Evolutionary conservation across 768 basidiomycete genomes (phyloP).

Genomic region (Boletus rubroflammeus): DNA sequence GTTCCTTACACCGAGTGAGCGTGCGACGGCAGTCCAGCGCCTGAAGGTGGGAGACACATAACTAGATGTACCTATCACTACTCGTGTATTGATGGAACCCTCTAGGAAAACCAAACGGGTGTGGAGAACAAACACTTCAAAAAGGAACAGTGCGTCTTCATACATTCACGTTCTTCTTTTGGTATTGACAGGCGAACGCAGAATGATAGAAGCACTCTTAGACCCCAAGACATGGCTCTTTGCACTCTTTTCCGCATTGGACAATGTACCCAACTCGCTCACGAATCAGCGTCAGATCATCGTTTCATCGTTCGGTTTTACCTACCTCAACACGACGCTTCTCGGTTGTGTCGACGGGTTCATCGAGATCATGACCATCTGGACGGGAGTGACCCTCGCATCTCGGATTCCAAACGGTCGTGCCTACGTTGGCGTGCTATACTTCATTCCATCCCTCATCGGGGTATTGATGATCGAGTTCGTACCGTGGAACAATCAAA

Average conservation of each 20-base stretch:
- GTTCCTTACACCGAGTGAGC: conserved; percentile 69
- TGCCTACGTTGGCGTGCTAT: conserved; percentile 61
- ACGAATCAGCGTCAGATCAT: conserved; percentile 67
- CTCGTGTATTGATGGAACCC: background rate
- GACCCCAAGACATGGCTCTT: conserved; percentile 80
- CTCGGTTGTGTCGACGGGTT: conserved; percentile 64
- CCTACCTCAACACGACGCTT: conserved; percentile 60
- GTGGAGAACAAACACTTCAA: conserved; percentile 82
- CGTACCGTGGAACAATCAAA: conserved; percentile 60
- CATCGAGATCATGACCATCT: conserved; percentile 69
- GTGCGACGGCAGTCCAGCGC: conserved; percentile 56
- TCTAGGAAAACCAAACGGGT: conserved; percentile 70
- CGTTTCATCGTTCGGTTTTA: conserved; percentile 64
- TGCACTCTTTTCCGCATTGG: conserved; percentile 58
- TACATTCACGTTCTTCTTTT: background rate
- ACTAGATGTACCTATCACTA: background rate
- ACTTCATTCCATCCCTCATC: conserved; percentile 61
- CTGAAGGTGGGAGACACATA: conserved; percentile 47
- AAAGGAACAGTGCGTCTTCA: conserved; percentile 60
- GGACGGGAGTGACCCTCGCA: conserved; percentile 56
- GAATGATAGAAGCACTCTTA: conserved; percentile 62
- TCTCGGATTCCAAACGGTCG: conserved; percentile 54
- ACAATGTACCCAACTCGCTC: conserved; percentile 63
- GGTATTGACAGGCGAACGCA: conserved; percentile 20
- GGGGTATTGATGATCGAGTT: conserved; percentile 61